phyloP scores from a whole-genome alignment of 2,329 filamentous ascomycete genomes.

The Trichoderma simmonsii region DNA sequence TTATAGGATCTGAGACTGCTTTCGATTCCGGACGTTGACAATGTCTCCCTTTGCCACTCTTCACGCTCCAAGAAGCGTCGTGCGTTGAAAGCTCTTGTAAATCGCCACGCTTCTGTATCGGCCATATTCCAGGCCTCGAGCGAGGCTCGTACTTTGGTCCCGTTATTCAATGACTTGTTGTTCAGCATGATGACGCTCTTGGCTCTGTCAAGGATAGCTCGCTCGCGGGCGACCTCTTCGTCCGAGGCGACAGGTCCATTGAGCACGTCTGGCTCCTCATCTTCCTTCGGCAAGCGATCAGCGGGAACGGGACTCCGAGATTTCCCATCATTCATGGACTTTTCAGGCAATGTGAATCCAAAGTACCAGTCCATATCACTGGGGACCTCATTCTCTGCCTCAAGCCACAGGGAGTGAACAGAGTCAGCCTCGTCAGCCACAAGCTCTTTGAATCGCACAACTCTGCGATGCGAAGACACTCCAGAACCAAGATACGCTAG shows the following conservation, averaged over 20 bases:
- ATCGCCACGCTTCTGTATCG: slow-evolving; percentile 76
- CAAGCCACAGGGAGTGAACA: slow-evolving; percentile 74
- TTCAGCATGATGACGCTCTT: slow-evolving; percentile 50
- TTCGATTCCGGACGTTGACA: slow-evolving; percentile 57
- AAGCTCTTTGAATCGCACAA: slow-evolving; percentile 75
- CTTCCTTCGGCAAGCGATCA: slow-evolving; percentile 22
- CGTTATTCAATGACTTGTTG: slow-evolving; percentile 39
- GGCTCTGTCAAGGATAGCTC: slow-evolving; percentile 46
- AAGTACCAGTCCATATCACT: slow-evolving; percentile 85
- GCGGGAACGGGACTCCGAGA: slow-evolving; percentile 27
- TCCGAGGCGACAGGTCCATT: slow-evolving; percentile 50
- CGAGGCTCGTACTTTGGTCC: slow-evolving; percentile 49
- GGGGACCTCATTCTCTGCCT: slow-evolving; percentile 62
- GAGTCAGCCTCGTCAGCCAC: slow-evolving; percentile 67
- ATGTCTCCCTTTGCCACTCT: slow-evolving; percentile 63
- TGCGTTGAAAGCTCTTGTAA: slow-evolving; percentile 65
- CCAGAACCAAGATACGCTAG: slow-evolving; percentile 63
- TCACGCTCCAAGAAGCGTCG: slow-evolving; percentile 59
- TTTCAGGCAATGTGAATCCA: slow-evolving; percentile 73
- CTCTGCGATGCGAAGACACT: slow-evolving; percentile 58
- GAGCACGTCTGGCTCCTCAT: slow-evolving; percentile 32
- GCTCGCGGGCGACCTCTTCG: slow-evolving; percentile 54
- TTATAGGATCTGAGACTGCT: slow-evolving; percentile 35
- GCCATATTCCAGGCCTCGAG: slow-evolving; percentile 67
- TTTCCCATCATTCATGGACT: slow-evolving; percentile 42